phyloP scores from a whole-genome alignment of 495 filamentous ascomycete species.

The Echria macrotheca region DNA sequence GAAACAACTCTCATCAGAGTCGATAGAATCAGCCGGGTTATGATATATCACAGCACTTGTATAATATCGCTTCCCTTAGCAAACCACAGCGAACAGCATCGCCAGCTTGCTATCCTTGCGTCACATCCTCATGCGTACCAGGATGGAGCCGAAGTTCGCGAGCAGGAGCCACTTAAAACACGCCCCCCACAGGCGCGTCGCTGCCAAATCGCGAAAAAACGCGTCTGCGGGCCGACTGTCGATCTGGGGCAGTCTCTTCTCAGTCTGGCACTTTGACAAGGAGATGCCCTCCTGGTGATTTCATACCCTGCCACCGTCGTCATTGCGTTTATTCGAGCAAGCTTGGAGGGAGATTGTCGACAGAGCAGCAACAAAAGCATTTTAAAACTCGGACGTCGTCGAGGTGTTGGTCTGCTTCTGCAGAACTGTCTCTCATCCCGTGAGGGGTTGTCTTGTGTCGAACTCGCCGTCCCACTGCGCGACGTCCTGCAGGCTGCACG shows the following conservation, averaged over 20 bases:
- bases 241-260: no score
- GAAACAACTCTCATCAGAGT: neutral
- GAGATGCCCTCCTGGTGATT: conserved; percentile 4
- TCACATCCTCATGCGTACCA: conserved; percentile 17
- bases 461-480: neutral
- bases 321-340: neutral
- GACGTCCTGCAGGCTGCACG: conserved; percentile 15
- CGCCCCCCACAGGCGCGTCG: conserved; percentile 5
- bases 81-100: conserved; percentile 5
- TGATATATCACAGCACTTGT: neutral
- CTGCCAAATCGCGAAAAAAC: conserved; percentile 15
- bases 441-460: neutral
- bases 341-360: neutral
- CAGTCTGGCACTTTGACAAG: no score
- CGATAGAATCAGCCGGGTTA: neutral
- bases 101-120: conserved; percentile 13
- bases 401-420: neutral
- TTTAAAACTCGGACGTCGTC: no score
- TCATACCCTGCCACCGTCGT: neutral
- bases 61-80: neutral
- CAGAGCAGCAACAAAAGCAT: no score
- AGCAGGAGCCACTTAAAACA: conserved; percentile 9
- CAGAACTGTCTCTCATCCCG: neutral
- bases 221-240: conserved; percentile 3
- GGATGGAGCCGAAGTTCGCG: neutral